These are phyloP conservation scores for Bidens hawaiensis DNA, from an alignment of 140 eudicot species.

Conservation along the genomic window DNA sequence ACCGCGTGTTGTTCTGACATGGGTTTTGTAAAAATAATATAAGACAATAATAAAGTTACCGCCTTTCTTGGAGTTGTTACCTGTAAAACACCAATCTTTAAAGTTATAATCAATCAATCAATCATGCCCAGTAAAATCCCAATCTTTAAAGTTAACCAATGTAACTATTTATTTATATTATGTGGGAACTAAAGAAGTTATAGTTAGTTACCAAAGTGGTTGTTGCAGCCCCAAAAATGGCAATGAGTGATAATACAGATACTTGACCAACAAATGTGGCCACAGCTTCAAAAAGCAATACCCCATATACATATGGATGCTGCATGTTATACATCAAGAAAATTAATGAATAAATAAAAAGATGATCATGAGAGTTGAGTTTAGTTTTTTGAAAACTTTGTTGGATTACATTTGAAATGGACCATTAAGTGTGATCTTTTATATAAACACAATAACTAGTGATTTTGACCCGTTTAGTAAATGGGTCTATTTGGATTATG, in stretches of 20 bases:
- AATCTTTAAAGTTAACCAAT: background rate
- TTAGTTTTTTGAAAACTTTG: constrained; percentile 1
- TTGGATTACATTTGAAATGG: background rate
- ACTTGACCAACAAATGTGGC: constrained; percentile 97
- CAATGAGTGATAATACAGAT: constrained; percentile 89
- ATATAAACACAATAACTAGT: background rate
- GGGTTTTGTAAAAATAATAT: constrained; percentile 83
- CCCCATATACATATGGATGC: constrained; percentile 93
- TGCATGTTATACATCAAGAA: constrained; percentile 37
- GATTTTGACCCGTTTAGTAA: background rate
- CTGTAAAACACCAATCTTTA: constrained; percentile 40
- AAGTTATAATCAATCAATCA: no score
- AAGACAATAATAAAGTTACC: constrained; percentile 76
- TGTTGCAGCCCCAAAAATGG: constrained; percentile 92
- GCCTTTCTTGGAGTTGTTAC: constrained; percentile 93
- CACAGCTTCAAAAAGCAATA: constrained; percentile 86
- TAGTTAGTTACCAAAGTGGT: constrained; percentile 78
- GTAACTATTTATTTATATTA: background rate
- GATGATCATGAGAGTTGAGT: constrained; percentile 6
- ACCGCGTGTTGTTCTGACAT: constrained; percentile 82
- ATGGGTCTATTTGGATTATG: background rate
- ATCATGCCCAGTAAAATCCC: no score
- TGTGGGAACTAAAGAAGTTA: background rate
- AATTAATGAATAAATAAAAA: constrained; percentile 11
- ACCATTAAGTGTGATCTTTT: background rate